These are phyloP conservation scores for Xylariaceae sp. DNA, from an alignment of 2,329 filamentous ascomycete genomes.

Conservation along the genomic window DNA sequence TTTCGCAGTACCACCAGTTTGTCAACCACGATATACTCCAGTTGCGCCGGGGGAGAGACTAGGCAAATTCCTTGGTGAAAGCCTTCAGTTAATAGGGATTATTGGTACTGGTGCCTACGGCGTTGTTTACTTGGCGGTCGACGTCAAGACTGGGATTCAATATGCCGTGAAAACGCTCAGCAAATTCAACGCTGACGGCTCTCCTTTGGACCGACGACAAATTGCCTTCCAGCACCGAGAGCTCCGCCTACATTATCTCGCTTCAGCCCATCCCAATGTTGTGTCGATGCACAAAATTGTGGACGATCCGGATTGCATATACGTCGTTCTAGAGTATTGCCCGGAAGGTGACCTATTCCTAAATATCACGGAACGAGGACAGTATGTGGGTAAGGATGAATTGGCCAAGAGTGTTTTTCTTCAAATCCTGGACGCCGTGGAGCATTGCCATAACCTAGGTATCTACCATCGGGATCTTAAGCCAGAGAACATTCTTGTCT, in stretches of 20 bases:
- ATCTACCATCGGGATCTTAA: conserved; percentile 98
- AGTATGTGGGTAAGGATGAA: conserved; percentile 90
- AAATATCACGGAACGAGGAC: conserved; percentile 94
- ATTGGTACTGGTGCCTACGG: conserved; percentile 95
- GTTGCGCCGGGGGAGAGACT: conserved; percentile 80
- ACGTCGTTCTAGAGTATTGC: conserved; percentile 95
- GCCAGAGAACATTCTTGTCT: conserved; percentile 96
- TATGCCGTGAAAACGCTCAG: conserved; percentile 98
- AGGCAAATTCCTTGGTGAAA: conserved; percentile 79
- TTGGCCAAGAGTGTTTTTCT: conserved; percentile 87
- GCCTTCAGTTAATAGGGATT: conserved; percentile 81
- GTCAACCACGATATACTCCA: conserved; percentile 54
- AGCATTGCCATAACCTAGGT: conserved; percentile 88
- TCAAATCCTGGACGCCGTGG: conserved; percentile 94
- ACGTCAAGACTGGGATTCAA: conserved; percentile 75
- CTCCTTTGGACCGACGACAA: conserved; percentile 79
- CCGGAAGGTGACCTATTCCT: conserved; percentile 95
- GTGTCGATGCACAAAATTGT: conserved; percentile 93
- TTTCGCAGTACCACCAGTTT: conserved; percentile 42
- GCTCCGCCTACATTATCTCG: conserved; percentile 87
- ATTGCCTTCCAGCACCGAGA: conserved; percentile 89
- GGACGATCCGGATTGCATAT: conserved; percentile 89
- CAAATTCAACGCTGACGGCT: conserved; percentile 76
- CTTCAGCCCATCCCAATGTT: conserved; percentile 88
- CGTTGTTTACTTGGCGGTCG: conserved; percentile 88